phyloP scores from a whole-genome alignment of 2,329 filamentous ascomycete species.

The Cladosporium sp. region DNA sequence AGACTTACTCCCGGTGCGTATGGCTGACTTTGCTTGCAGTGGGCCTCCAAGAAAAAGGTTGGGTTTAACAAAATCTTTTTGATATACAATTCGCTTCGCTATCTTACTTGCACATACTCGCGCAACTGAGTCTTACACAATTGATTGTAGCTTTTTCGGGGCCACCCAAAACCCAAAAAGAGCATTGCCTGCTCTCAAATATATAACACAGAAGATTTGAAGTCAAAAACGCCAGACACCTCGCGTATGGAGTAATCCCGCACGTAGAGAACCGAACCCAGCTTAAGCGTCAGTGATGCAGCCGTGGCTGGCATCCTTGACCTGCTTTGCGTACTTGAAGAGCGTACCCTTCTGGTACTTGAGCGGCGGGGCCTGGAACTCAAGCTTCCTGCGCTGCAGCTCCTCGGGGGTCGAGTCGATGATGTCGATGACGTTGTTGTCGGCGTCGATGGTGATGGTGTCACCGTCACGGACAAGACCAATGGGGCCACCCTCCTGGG shows the following conservation, averaged over 20 bases:
- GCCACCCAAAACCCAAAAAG: background rate
- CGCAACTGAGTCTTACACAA: background rate
- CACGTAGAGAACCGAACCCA: too few species aligned
- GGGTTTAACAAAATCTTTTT: too few species aligned
- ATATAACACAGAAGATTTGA: background rate
- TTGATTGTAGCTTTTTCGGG: background rate
- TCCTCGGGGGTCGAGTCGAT: slow-evolving; percentile 63
- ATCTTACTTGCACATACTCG: background rate
- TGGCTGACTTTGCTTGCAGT: too few species aligned
- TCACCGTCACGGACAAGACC: slow-evolving; percentile 78
- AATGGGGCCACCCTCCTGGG: slow-evolving; percentile 79
- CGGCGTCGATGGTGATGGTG: slow-evolving; percentile 74
- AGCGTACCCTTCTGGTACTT: slow-evolving; percentile 57
- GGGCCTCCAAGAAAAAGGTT: too few species aligned
- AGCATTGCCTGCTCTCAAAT: too few species aligned
- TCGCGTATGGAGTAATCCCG: too few species aligned
- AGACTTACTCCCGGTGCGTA: too few species aligned
- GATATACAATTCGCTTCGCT: background rate
- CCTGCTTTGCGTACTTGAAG: slow-evolving; percentile 54
- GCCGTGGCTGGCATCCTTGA: slow-evolving; percentile 54
- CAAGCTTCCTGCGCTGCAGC: slow-evolving; percentile 46
- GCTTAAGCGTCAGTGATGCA: slow-evolving; percentile 50
- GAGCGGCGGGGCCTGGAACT: slow-evolving; percentile 49
- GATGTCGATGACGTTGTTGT: slow-evolving; percentile 59
- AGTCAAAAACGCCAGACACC: background rate